phyloP scores from a whole-genome alignment of 2,329 filamentous ascomycete genomes.

The Fusarium chlamydosporum region DNA sequence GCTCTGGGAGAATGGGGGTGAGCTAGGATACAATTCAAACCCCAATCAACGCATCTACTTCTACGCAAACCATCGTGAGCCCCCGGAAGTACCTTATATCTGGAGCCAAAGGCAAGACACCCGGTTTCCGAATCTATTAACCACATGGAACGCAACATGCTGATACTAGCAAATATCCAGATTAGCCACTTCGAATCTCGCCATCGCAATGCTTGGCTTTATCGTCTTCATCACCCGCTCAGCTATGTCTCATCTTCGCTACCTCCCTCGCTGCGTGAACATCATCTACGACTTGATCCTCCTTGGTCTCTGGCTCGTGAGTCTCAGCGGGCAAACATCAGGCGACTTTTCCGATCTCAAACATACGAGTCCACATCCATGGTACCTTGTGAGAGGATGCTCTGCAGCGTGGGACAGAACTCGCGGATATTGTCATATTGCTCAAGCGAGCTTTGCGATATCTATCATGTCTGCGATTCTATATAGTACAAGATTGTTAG shows the following conservation, averaged over 20 bases:
- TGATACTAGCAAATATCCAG: slow-evolving; percentile 31
- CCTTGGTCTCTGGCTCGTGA: slow-evolving; percentile 49
- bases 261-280: slow-evolving; percentile 46
- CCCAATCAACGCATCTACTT: slow-evolving; percentile 51
- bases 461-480: slow-evolving; percentile 41
- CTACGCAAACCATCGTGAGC: slow-evolving; percentile 52
- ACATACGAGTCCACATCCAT: slow-evolving; percentile 47
- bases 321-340: slow-evolving; percentile 42
- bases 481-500: slow-evolving; percentile 38
- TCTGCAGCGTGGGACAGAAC: slow-evolving; percentile 33
- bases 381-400: slow-evolving; percentile 50
- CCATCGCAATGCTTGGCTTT: slow-evolving; percentile 51
- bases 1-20: slow-evolving; percentile 51
- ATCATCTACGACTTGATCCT: slow-evolving; percentile 52
- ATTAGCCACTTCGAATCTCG: slow-evolving; percentile 50
- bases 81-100: slow-evolving; percentile 49
- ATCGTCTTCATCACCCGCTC: slow-evolving; percentile 49
- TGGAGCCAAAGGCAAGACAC: slow-evolving; percentile 49
- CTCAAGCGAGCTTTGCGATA: slow-evolving; percentile 43
- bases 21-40: slow-evolving; percentile 52
- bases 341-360: slow-evolving; percentile 48
- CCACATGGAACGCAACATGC: background rate
- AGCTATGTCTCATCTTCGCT: slow-evolving; percentile 43
- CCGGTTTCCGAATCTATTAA: too few relatives aligned
- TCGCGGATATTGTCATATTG: slow-evolving; percentile 39